These are phyloP conservation scores for Halophytophthora batemanensis DNA, from an alignment of 352 stramenopile genomes.

Conservation along the genomic window DNA sequence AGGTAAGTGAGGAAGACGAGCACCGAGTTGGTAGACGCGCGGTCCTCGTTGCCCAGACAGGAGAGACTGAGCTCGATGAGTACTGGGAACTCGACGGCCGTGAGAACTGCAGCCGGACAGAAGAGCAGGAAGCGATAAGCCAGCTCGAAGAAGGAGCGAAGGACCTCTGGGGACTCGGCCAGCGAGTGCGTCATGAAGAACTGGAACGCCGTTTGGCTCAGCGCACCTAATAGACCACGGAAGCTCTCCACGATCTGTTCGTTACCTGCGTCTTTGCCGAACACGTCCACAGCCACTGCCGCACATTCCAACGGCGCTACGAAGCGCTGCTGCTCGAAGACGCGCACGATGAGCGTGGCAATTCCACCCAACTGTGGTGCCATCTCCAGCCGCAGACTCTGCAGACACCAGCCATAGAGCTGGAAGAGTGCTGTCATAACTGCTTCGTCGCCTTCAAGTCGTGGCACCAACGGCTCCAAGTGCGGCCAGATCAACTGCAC, in stretches of 20 bases:
- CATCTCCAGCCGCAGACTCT: constrained; percentile 61
- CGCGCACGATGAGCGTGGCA: constrained; percentile 48
- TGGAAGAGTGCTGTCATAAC: constrained; percentile 62
- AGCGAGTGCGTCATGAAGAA: constrained; percentile 61
- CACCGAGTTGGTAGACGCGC: constrained; percentile 60
- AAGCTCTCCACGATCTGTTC: constrained; percentile 49
- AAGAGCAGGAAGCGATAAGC: constrained; percentile 70
- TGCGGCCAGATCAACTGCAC: constrained; percentile 60
- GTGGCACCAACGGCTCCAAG: constrained; percentile 38
- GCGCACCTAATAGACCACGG: constrained; percentile 44
- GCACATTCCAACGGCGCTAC: constrained; percentile 67
- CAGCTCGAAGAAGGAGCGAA: constrained; percentile 67
- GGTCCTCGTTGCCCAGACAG: constrained; percentile 65
- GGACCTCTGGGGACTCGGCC: constrained; percentile 54
- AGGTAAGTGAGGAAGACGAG: constrained; percentile 65
- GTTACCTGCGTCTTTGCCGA: constrained; percentile 41
- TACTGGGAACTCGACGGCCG: constrained; percentile 49
- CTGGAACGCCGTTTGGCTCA: constrained; percentile 62
- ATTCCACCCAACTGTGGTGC: constrained; percentile 42
- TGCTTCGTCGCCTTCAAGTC: constrained; percentile 36
- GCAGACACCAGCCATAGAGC: constrained; percentile 70
- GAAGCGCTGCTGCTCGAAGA: constrained; percentile 55
- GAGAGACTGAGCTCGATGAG: constrained; percentile 57
- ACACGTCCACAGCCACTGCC: constrained; percentile 63
- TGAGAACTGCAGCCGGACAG: constrained; percentile 60